A percentile compares a stretch with the other conserved stretches of the same genome.
These are phyloP conservation scores for Wickerhamiella musiphila DNA, from an alignment of 805 yeast genomes.

Conservation along the genomic window DNA sequence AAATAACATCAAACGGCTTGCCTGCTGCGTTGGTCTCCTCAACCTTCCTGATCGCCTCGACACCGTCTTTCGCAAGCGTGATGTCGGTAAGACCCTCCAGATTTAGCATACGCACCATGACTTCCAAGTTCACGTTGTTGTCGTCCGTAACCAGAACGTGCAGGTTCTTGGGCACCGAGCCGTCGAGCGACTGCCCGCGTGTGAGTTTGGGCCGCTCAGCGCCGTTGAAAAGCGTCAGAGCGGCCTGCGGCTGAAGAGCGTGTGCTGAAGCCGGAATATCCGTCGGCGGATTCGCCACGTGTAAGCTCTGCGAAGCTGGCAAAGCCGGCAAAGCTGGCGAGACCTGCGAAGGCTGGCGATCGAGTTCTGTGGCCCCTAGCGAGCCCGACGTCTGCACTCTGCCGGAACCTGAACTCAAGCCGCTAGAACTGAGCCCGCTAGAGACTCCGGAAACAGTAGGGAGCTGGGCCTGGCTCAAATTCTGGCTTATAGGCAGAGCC, in stretches of 20 bases:
- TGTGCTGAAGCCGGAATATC: not conserved
- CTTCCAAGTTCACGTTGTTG: conserved; percentile 86
- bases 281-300: too few species aligned
- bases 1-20: conserved; percentile 44
- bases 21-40: conserved; percentile 25
- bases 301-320: too few species aligned
- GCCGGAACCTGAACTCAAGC: too few species aligned
- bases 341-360: too few species aligned
- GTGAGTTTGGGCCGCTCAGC: conserved; percentile 5
- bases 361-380: too few species aligned
- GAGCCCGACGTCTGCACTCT: too few species aligned
- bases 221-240: not conserved
- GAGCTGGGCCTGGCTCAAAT: too few species aligned
- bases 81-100: conserved; percentile 64
- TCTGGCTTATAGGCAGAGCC: too few species aligned
- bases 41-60: conserved; percentile 63
- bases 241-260: not conserved
- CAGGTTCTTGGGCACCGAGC: conserved; percentile 5
- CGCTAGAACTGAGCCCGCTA: too few species aligned
- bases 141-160: conserved; percentile 83
- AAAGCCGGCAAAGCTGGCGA: too few species aligned
- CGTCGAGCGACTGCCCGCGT: conserved; percentile 5
- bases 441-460: too few species aligned
- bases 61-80: conserved; percentile 76
- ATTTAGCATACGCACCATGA: conserved; percentile 70